Percentiles rank a stretch among this genome's conserved stretches.
phyloP scores from a whole-genome alignment of 345 rosid species.

The Excoecaria cochinchinensis region DNA sequence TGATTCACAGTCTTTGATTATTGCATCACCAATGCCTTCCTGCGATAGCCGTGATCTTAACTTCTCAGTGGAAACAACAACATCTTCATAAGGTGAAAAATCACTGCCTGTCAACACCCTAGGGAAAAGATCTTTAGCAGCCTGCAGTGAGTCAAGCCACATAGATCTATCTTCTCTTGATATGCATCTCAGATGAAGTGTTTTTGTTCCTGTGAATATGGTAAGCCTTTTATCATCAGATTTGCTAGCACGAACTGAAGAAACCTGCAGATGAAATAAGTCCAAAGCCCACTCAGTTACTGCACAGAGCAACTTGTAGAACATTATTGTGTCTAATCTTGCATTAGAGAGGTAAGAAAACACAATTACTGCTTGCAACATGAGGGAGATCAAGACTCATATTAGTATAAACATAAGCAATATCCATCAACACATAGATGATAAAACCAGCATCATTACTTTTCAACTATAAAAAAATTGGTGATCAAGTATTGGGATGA shows the following conservation, averaged over 20 bases:
- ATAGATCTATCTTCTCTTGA: conserved; percentile 74
- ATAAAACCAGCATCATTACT: not conserved
- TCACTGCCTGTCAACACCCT: conserved; percentile 59
- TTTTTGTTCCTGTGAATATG: conserved; percentile 93
- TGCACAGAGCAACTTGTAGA: not conserved
- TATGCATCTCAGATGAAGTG: conserved; percentile 83
- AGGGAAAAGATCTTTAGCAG: conserved; percentile 86
- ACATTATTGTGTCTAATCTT: not conserved
- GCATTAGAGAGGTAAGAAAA: not conserved
- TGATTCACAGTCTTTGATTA: conserved; percentile 81
- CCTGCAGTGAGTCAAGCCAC: conserved; percentile 84
- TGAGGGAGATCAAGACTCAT: not conserved
- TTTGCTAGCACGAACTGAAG: conserved; percentile 90
- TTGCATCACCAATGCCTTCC: conserved; percentile 70
- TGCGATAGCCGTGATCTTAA: conserved; percentile 64
- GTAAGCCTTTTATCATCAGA: conserved; percentile 96
- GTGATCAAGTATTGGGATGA: not conserved
- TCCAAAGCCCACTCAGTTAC: conserved; percentile 11
- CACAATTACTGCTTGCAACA: not conserved
- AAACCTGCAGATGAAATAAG: conserved; percentile 56
- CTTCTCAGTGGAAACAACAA: conserved; percentile 81
- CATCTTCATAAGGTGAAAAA: conserved; percentile 64
- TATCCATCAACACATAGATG: not conserved
- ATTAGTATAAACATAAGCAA: not conserved
- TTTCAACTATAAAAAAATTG: not conserved